Conservation (phyloP, 2,329 filamentous ascomycete species). For the Neonectria ditissima region DNA sequence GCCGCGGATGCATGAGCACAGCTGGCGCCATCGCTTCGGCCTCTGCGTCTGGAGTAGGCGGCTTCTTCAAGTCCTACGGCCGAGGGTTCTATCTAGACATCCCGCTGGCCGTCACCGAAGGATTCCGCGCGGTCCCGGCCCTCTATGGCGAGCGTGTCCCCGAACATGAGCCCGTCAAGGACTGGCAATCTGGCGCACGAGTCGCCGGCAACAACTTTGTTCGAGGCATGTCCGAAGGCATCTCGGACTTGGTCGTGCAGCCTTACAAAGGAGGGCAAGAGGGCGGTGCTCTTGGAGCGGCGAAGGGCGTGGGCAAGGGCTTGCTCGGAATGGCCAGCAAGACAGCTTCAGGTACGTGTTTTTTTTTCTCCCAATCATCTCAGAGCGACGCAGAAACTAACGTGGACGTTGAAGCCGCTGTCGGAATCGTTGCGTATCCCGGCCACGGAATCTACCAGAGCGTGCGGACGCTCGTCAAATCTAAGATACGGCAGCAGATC, state of each 20-base stretch:
- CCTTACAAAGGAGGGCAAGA: conserved; percentile 28
- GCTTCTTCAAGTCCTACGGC: conserved; percentile 35
- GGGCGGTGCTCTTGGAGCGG: conserved; percentile 24
- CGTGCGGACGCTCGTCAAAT: conserved; percentile 26
- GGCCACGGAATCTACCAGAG: conserved; percentile 36
- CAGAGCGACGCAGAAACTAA: background rate
- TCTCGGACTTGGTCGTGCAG: conserved; percentile 27
- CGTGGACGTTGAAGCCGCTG: conserved; percentile 17
- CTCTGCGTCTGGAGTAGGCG: conserved; percentile 24
- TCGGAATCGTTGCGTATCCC: conserved; percentile 33
- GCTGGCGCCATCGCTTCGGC: conserved; percentile 27
- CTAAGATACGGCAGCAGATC: conserved; percentile 19
- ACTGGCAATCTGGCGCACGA: conserved; percentile 28
- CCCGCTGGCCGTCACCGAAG: conserved; percentile 37
- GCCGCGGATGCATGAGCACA: conserved; percentile 2
- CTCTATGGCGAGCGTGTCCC: conserved; percentile 27
- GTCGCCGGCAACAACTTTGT: conserved; percentile 30
- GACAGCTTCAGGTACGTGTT: conserved; percentile 29
- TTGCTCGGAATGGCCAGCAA: conserved; percentile 30
- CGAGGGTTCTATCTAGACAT: conserved; percentile 26
- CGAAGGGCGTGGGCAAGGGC: conserved; percentile 27
- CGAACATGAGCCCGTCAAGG: conserved; percentile 27
- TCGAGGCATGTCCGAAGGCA: conserved; percentile 25
- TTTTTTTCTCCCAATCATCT: too few species aligned
- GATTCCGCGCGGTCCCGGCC: conserved; percentile 30